Evolutionary conservation across 306 rosid genomes (phyloP).

Genomic region (Clitoria ternatea): DNA sequence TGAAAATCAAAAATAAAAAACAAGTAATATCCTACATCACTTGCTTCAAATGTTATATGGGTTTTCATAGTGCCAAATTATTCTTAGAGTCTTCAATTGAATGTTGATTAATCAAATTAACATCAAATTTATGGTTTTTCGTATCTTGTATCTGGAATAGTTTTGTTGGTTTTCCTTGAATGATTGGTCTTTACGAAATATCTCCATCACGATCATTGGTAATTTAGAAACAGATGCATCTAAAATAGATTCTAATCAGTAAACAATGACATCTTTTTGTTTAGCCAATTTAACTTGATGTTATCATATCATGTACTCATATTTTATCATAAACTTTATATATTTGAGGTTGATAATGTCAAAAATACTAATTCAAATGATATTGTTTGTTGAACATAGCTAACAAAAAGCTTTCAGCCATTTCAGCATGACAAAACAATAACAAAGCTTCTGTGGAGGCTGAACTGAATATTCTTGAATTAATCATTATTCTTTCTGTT

Average conservation of each 20-base stretch:
- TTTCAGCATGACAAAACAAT: constrained; percentile 80
- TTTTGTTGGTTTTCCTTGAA: too few relatives aligned
- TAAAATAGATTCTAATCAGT: background rate
- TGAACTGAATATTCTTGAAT: too few relatives aligned
- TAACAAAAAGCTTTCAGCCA: constrained; percentile 52
- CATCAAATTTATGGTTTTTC: background rate
- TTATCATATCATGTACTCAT: too few relatives aligned
- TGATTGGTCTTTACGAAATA: too few relatives aligned
- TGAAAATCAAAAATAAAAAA: constrained; percentile 38
- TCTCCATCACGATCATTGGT: background rate
- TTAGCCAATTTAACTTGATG: too few relatives aligned
- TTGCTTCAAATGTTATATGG: background rate
- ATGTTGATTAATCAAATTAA: background rate
- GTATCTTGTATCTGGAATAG: too few relatives aligned
- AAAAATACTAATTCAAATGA: background rate
- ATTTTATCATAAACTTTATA: too few relatives aligned
- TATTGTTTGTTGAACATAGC: constrained; percentile 57
- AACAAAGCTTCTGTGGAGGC: constrained; percentile 70
- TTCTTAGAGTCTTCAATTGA: background rate
- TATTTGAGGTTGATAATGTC: background rate
- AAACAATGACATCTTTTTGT: too few relatives aligned
- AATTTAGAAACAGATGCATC: background rate
- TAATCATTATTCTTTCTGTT: too few relatives aligned
- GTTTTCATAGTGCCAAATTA: background rate
- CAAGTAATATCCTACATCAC: constrained; percentile 23